Percentiles rank a stretch among this genome's conserved stretches.
Conservation (phyloP, 192 early-diverging fungal genomes). For the Backusella macrospora region DNA sequence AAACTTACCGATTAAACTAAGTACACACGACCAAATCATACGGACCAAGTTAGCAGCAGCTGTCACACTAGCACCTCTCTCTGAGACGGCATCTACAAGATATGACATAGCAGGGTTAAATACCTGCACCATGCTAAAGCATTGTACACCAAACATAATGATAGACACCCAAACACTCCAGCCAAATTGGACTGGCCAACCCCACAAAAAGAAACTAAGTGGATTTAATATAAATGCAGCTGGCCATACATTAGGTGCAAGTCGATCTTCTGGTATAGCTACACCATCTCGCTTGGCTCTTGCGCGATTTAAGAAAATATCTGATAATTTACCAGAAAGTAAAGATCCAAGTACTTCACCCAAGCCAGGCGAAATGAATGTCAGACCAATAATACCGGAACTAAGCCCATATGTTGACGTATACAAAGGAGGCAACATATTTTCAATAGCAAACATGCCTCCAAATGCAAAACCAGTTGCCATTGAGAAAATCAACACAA, state of each 20-base stretch:
- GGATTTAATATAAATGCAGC: slow-evolving; percentile 42
- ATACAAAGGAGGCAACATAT: slow-evolving; percentile 35
- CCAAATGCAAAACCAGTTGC: slow-evolving; percentile 51
- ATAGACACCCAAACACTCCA: slow-evolving; percentile 43
- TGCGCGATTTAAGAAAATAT: slow-evolving; percentile 34
- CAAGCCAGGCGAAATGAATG: slow-evolving; percentile 37
- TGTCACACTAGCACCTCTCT: slow-evolving; percentile 49
- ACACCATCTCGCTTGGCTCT: slow-evolving; percentile 26
- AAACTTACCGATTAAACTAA: slow-evolving; percentile 46
- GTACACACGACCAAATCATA: slow-evolving; percentile 41
- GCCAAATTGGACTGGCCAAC: slow-evolving; percentile 43
- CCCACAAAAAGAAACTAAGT: slow-evolving; percentile 45
- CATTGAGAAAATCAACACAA: slow-evolving; percentile 45
- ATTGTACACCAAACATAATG: slow-evolving; percentile 44
- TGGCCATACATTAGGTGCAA: slow-evolving; percentile 34
- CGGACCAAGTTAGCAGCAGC: slow-evolving; percentile 49
- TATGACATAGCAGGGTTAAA: slow-evolving; percentile 41
- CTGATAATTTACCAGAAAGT: slow-evolving; percentile 34
- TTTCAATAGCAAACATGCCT: slow-evolving; percentile 53
- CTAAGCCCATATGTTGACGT: slow-evolving; percentile 28
- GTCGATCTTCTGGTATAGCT: slow-evolving; percentile 35
- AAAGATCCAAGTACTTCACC: slow-evolving; percentile 41
- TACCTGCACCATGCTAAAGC: slow-evolving; percentile 47
- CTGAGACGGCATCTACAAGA: slow-evolving; percentile 51
- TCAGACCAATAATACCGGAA: slow-evolving; percentile 38